phyloP scores from a whole-genome alignment of 805 yeast species.

The Candida ficus region DNA sequence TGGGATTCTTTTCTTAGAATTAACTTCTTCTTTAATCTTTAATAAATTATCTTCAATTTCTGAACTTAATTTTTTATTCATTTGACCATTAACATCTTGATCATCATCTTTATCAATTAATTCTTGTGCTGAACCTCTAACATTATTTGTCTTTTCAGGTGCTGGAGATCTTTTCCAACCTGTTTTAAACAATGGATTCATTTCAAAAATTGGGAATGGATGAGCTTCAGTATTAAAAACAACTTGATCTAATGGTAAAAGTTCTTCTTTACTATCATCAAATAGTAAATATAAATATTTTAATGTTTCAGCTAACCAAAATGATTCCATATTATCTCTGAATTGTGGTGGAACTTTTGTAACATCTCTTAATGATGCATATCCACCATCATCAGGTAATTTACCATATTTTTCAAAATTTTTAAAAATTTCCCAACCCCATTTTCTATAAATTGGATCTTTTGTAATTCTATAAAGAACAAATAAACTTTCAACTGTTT shows the following conservation, averaged over 20 bases:
- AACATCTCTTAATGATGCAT: constrained; percentile 64
- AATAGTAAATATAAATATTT: constrained; percentile 79
- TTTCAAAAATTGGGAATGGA: constrained; percentile 72
- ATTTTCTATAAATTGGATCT: constrained; percentile 74
- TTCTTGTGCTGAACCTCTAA: neutral
- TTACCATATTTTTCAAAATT: constrained; percentile 58
- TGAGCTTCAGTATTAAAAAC: constrained; percentile 94
- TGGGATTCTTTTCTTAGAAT: no score
- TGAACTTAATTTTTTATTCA: constrained; percentile 8
- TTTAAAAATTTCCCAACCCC: constrained; percentile 86
- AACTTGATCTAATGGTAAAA: constrained; percentile 59
- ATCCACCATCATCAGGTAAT: constrained; percentile 44
- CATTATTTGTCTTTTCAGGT: neutral
- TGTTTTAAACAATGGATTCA: constrained; percentile 47
- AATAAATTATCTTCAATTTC: neutral
- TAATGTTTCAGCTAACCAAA: constrained; percentile 92
- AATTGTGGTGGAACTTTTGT: constrained; percentile 45
- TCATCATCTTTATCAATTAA: neutral
- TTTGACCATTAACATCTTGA: neutral
- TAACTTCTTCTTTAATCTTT: neutral
- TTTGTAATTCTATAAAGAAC: constrained; percentile 74
- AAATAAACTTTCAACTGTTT: constrained; percentile 86
- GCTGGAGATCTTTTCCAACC: constrained; percentile 48
- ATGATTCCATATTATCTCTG: constrained; percentile 80
- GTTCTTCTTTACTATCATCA: constrained; percentile 53